Percentiles rank a stretch among this genome's conserved stretches.
Evolutionary conservation across 2,329 filamentous ascomycete species (phyloP).

Genomic region (Clonostachys rhizophaga): DNA sequence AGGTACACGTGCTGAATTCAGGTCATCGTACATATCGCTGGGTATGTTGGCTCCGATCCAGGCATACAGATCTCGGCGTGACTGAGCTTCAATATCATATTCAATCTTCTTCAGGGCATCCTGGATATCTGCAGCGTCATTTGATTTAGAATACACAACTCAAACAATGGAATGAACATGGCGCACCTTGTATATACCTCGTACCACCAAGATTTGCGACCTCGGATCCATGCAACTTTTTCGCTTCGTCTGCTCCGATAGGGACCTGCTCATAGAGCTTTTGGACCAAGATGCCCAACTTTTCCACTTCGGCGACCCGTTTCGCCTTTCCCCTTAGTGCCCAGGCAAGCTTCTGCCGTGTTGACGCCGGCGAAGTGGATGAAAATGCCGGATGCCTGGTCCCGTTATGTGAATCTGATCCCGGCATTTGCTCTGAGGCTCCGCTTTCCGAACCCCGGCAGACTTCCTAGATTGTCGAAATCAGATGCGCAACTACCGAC

Average conservation of each 20-base stretch:
- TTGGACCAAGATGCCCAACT: constrained; percentile 4
- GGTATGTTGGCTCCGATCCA: background rate
- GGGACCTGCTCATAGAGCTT: constrained; percentile 6
- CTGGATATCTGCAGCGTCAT: too few species aligned
- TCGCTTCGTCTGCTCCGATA: background rate
- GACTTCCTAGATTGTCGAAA: too few species aligned
- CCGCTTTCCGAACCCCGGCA: too few species aligned
- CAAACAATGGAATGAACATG: constrained; percentile 6
- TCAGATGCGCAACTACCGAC: too few species aligned
- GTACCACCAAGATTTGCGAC: background rate
- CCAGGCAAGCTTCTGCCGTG: constrained; percentile 4
- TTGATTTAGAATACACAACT: too few species aligned
- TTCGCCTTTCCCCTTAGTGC: constrained; percentile 5
- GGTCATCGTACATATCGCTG: constrained; percentile 10
- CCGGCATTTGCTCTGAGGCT: too few species aligned
- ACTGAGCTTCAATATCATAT: too few species aligned
- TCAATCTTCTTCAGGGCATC: too few species aligned
- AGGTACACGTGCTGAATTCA: constrained; percentile 7
- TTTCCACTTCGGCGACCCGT: constrained; percentile 2
- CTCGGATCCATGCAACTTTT: background rate
- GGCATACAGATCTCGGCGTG: too few species aligned
- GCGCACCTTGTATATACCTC: constrained; percentile 5
- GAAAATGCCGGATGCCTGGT: too few species aligned
- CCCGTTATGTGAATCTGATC: too few species aligned
- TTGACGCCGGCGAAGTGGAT: too few species aligned